These are phyloP conservation scores for Cyclotella atomus DNA, from an alignment of 108 stramenopile genomes.

Conservation along the genomic window DNA sequence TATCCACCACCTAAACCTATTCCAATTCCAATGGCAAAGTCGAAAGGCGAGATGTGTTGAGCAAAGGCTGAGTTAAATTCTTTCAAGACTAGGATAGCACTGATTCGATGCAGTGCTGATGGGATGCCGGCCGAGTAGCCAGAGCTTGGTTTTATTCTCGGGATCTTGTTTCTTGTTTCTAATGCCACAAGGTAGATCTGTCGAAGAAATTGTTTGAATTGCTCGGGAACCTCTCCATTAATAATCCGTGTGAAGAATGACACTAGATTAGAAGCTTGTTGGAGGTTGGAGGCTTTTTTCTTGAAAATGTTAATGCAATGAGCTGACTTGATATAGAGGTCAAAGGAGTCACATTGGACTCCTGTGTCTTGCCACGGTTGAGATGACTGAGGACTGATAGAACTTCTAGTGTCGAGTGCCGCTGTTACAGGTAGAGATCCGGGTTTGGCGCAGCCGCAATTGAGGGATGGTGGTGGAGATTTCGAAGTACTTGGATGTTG, in stretches of 20 bases:
- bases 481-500: neutral
- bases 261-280: neutral
- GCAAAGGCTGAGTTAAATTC: neutral
- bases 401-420: neutral
- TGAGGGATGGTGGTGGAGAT: neutral
- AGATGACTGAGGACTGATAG: neutral
- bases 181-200: neutral
- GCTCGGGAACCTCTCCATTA: neutral
- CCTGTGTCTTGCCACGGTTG: neutral
- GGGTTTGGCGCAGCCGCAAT: neutral
- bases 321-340: neutral
- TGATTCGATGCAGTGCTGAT: conserved; percentile 23
- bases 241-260: neutral
- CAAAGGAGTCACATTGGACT: neutral
- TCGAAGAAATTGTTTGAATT: neutral
- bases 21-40: conserved; percentile 32
- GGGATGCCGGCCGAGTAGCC: too few species aligned
- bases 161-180: neutral
- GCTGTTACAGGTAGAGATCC: neutral
- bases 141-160: neutral
- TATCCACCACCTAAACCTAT: neutral
- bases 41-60: conserved; percentile 7
- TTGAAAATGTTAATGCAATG: neutral
- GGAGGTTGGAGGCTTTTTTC: neutral
- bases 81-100: neutral